A percentile compares a stretch with the other conserved stretches of the same genome.
Evolutionary conservation across 2,329 filamentous ascomycete species (phyloP).

Genomic region (Tolypocladium cylindrosporum): DNA sequence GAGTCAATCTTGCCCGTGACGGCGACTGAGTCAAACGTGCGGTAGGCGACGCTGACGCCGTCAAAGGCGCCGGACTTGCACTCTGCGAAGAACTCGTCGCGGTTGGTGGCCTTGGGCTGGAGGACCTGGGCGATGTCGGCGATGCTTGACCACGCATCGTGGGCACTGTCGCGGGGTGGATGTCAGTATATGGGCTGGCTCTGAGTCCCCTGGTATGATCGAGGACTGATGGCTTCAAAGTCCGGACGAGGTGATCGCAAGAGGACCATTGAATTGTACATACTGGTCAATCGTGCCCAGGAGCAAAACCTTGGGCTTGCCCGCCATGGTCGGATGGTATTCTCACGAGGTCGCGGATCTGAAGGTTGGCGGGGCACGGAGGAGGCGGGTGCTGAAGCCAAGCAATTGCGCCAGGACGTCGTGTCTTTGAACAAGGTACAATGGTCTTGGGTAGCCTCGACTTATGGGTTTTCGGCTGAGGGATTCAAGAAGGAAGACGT

Average conservation of each 20-base stretch:
- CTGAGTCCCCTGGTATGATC: neutral
- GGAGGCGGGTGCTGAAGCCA: neutral
- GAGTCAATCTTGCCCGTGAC: conserved; percentile 62
- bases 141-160: conserved; percentile 54
- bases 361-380: neutral
- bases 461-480: neutral
- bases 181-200: neutral
- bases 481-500: neutral
- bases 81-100: conserved; percentile 60
- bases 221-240: neutral
- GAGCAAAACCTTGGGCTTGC: conserved; percentile 26
- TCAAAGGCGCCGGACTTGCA: conserved; percentile 56
- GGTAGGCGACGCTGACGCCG: conserved; percentile 54
- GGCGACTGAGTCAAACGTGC: conserved; percentile 55
- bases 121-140: conserved; percentile 55
- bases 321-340: conserved; percentile 10
- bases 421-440: neutral
- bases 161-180: conserved; percentile 39
- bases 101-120: conserved; percentile 47
- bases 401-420: neutral
- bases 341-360: neutral
- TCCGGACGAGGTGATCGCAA: too few species aligned
- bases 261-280: conserved; percentile 6
- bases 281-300: conserved; percentile 30
- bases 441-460: neutral